These are phyloP conservation scores for Globisporangium perplexum DNA, from an alignment of 352 stramenopile genomes.

Conservation along the genomic window DNA sequence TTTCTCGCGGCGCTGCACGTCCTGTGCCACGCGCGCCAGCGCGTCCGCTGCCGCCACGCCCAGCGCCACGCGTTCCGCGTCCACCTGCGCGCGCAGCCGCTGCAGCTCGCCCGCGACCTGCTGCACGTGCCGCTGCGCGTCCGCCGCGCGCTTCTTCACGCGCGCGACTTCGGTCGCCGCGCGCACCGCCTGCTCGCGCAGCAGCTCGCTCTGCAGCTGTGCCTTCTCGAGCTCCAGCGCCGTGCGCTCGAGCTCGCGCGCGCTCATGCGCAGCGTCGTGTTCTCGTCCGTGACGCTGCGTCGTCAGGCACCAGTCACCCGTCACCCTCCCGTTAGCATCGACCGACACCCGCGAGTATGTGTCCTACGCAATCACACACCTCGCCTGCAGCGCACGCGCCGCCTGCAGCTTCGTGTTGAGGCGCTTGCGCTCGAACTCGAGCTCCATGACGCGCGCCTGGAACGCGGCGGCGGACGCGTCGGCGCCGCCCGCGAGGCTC, in stretches of 20 bases:
- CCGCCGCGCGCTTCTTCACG: slow-evolving; percentile 29
- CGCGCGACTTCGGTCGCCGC: slow-evolving; percentile 35
- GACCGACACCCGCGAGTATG: too few species aligned
- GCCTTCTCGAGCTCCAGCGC: slow-evolving; percentile 45
- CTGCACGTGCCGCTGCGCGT: slow-evolving; percentile 25
- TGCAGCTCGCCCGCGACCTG: slow-evolving; percentile 33
- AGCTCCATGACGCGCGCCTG: slow-evolving; percentile 55
- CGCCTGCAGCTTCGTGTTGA: slow-evolving; percentile 56
- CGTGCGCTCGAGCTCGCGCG: slow-evolving; percentile 42
- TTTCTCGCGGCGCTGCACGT: slow-evolving; percentile 43
- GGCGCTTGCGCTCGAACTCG: slow-evolving; percentile 62
- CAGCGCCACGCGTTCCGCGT: slow-evolving; percentile 26
- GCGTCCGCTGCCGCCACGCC: slow-evolving; percentile 28
- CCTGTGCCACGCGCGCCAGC: slow-evolving; percentile 33
- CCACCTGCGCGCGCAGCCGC: slow-evolving; percentile 33
- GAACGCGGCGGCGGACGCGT: slow-evolving; percentile 39
- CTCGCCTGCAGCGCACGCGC: slow-evolving; percentile 45
- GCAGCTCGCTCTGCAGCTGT: slow-evolving; percentile 53
- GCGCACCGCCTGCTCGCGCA: slow-evolving; percentile 46
- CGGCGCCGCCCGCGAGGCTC: slow-evolving; percentile 7
- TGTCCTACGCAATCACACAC: slow-evolving; percentile 6
- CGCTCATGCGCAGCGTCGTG: slow-evolving; percentile 38
- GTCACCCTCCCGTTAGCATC: too few species aligned
- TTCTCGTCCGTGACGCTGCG: slow-evolving; percentile 65
- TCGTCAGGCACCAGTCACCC: too few species aligned